Percentiles rank a stretch among this genome's conserved stretches.
Evolutionary conservation across 441 rosid species (phyloP).

Genomic region (Cnidoscolus chayamansa): DNA sequence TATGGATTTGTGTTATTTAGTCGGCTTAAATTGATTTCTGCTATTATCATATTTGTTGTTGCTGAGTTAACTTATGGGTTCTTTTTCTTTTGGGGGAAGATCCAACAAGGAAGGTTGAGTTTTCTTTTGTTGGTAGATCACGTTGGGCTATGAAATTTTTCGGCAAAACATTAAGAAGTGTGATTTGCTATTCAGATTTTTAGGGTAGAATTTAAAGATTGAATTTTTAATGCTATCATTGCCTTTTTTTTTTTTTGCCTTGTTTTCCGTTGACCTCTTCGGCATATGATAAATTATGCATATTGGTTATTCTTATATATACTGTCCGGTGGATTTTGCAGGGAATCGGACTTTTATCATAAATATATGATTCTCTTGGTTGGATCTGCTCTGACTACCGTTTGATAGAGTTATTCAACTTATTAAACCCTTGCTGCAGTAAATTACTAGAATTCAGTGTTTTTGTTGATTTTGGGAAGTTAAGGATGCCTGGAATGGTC

Average conservation of each 20-base stretch:
- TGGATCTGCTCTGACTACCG: constrained; percentile 27
- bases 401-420: constrained; percentile 23
- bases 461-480: constrained; percentile 27
- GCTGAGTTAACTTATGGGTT: constrained; percentile 22
- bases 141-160: constrained; percentile 10
- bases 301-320: neutral
- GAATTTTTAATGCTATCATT: constrained; percentile 20
- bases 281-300: neutral
- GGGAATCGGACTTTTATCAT: constrained; percentile 10
- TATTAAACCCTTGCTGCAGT: constrained; percentile 31
- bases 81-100: constrained; percentile 24
- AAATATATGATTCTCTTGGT: constrained; percentile 14
- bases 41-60: constrained; percentile 9
- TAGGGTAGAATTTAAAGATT: constrained; percentile 17
- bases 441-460: constrained; percentile 20
- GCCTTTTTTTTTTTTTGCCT: neutral
- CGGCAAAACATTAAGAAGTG: constrained; percentile 13
- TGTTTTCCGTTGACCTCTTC: constrained; percentile 7
- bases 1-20: constrained; percentile 16
- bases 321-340: neutral
- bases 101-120: constrained; percentile 19
- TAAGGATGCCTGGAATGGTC: constrained; percentile 55
- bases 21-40: constrained; percentile 14
- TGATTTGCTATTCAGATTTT: constrained; percentile 10
- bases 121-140: constrained; percentile 8